Evolutionary conservation across 139 green algal genomes (phyloP), one percentile per base, ranked within the genome.

Genomic region (Trebouxia sp.): DNA sequence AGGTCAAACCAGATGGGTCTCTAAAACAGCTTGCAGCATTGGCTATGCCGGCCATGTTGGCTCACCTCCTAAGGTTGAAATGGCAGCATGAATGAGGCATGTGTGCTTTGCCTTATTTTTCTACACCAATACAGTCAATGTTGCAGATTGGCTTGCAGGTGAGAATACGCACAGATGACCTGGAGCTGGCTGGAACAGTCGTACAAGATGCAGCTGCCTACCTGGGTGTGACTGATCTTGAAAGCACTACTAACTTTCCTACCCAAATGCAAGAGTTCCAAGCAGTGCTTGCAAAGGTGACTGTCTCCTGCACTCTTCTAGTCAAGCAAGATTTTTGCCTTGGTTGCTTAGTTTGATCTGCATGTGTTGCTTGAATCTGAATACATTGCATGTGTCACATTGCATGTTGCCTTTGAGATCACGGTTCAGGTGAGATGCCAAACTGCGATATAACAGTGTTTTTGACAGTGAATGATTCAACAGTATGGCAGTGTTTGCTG

Each of bases 111-210:
- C n/a, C n/a, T n/a, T n/a, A n/a, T n/a, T n/a, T n/a, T n/a, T n/a
- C n/a, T n/a, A n/a, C n/a, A n/a, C n/a, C n/a, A n/a, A n/a, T n/a
- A n/a, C n/a, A n/a, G n/a, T n/a, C n/a, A n/a, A n/a, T n/a, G n/a
- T n/a, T n/a, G n/a, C n/a, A n/a, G n/a, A n/a, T n/a, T n/a, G n/a
- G n/a, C n/a, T n/a, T n/a, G 41, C 74, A 88, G 83, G 81, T 96
- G 15, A 85, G 50, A 22, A 81, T 94, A 17, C 66, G 70, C 15
- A 92, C 84, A 10, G 90, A 96, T 75, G 85, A 89, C 79, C 90
- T 95, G 84, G 87, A 92, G 41, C 72, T 93, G 48, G 90, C 85
- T 22, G 92, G 88, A 1, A 89, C 94, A 50, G 78, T 95, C 67
- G 85, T 95, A 28, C 85, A 88, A 47, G 92, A 95, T 78, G 55